A percentile compares a stretch with the other conserved stretches of the same genome.
These are phyloP conservation scores for Aureobasidium mangrovei DNA, from an alignment of 2,329 filamentous ascomycete genomes.

Conservation along the genomic window DNA sequence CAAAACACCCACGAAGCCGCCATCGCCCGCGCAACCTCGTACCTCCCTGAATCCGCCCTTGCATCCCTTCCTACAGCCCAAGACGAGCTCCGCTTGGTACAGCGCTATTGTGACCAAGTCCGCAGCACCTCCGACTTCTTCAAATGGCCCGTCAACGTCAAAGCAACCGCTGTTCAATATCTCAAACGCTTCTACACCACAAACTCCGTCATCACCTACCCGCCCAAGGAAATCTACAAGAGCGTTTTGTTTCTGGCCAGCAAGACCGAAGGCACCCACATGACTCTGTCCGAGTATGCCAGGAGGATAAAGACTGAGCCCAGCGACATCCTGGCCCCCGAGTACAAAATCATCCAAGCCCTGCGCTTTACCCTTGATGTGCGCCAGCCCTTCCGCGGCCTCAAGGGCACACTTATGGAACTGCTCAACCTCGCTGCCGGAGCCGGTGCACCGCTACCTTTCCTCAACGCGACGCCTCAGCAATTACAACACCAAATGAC, in stretches of 20 bases:
- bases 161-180: constrained; percentile 78
- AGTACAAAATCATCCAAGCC: constrained; percentile 87
- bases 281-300: constrained; percentile 53
- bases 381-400: constrained; percentile 75
- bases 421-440: constrained; percentile 59
- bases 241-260: constrained; percentile 87
- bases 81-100: constrained; percentile 74
- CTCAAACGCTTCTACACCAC: constrained; percentile 91
- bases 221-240: constrained; percentile 79
- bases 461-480: constrained; percentile 14
- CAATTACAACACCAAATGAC: constrained; percentile 26
- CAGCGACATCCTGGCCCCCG: constrained; percentile 73
- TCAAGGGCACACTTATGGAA: constrained; percentile 82
- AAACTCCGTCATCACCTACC: constrained; percentile 94
- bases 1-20: constrained; percentile 72
- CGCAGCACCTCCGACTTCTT: constrained; percentile 47
- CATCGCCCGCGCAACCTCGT: constrained; percentile 54
- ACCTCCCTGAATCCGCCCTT: constrained; percentile 32
- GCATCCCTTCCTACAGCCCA: constrained; percentile 53
- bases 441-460: constrained; percentile 34
- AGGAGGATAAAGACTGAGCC: constrained; percentile 54
- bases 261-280: constrained; percentile 82
- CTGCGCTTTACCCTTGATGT: constrained; percentile 92
- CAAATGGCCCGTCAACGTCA: constrained; percentile 51
- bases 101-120: constrained; percentile 59